These are phyloP conservation scores for Karstenula rhodostoma DNA, from an alignment of 2,329 filamentous ascomycete species.

Conservation along the genomic window DNA sequence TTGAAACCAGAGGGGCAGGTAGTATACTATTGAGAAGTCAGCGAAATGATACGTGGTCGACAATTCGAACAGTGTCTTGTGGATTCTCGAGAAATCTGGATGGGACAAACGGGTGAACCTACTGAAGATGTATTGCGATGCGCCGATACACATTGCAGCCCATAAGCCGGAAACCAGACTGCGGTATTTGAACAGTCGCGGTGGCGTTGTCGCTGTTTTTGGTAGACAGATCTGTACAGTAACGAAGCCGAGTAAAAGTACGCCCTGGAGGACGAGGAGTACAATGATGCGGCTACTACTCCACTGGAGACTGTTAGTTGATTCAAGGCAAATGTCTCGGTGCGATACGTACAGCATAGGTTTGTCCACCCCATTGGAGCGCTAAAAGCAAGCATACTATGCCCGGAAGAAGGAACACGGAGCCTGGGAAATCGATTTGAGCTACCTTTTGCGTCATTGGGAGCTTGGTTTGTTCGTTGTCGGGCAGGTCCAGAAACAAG, in stretches of 20 bases:
- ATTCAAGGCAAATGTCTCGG: neutral
- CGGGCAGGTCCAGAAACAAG: slow-evolving; percentile 49
- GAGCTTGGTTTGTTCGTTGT: slow-evolving; percentile 10
- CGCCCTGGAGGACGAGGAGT: slow-evolving; percentile 48
- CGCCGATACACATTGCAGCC: slow-evolving; percentile 18
- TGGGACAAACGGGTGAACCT: neutral
- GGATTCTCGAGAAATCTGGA: neutral
- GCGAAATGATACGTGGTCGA: neutral
- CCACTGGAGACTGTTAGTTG: slow-evolving; percentile 41
- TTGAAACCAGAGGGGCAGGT: slow-evolving; percentile 32
- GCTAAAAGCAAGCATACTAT: slow-evolving; percentile 40
- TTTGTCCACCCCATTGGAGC: slow-evolving; percentile 41
- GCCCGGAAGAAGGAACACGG: slow-evolving; percentile 33
- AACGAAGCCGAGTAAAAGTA: slow-evolving; percentile 55
- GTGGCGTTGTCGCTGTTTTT: slow-evolving; percentile 26
- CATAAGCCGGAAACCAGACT: slow-evolving; percentile 20
- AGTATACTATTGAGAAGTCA: slow-evolving; percentile 17
- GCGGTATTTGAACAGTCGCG: slow-evolving; percentile 27
- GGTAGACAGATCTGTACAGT: slow-evolving; percentile 23
- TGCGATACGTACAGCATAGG: slow-evolving; percentile 20
- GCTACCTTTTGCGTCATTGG: slow-evolving; percentile 22
- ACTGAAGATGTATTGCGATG: slow-evolving; percentile 18
- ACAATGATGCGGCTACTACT: slow-evolving; percentile 53
- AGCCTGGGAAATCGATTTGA: slow-evolving; percentile 43
- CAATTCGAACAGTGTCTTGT: neutral